These are phyloP conservation scores for Infundibulicybe gibba DNA, from an alignment of 768 basidiomycete species.

Conservation along the genomic window DNA sequence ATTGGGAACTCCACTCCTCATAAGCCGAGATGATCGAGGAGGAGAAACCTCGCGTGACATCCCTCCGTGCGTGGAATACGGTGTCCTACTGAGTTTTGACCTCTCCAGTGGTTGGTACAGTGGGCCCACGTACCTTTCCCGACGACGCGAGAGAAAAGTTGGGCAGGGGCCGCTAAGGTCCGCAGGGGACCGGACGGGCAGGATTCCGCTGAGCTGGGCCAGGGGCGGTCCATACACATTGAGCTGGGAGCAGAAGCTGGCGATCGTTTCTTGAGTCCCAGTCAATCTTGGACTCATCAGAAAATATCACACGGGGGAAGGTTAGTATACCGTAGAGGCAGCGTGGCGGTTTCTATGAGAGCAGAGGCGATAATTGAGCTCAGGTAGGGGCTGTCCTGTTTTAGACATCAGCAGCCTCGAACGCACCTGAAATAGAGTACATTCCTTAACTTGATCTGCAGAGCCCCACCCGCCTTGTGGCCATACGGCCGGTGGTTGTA, in stretches of 20 bases:
- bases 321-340: conserved; percentile 49
- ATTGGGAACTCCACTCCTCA: conserved; percentile 31
- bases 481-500: conserved; percentile 45
- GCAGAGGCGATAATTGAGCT: conserved; percentile 56
- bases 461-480: conserved; percentile 19
- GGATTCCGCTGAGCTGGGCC: conserved; percentile 50
- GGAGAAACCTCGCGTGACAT: conserved; percentile 62
- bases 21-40: conserved; percentile 28
- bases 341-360: conserved; percentile 54
- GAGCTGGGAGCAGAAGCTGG: conserved; percentile 41
- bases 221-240: conserved; percentile 51
- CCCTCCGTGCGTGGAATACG: conserved; percentile 35
- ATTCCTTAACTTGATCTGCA: conserved; percentile 6
- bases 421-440: conserved; percentile 18
- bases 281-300: conserved; percentile 20
- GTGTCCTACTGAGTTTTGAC: conserved; percentile 5
- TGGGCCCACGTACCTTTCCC: conserved; percentile 13
- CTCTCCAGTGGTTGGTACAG: no score
- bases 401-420: background rate
- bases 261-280: conserved; percentile 31
- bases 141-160: conserved; percentile 35
- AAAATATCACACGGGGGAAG: conserved; percentile 1
- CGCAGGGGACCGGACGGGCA: conserved; percentile 34
- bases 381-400: conserved; percentile 39
- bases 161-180: conserved; percentile 24